Base-by-base conservation (phyloP, 306 rosid genomes). In the Quercus cerris region DNA sequence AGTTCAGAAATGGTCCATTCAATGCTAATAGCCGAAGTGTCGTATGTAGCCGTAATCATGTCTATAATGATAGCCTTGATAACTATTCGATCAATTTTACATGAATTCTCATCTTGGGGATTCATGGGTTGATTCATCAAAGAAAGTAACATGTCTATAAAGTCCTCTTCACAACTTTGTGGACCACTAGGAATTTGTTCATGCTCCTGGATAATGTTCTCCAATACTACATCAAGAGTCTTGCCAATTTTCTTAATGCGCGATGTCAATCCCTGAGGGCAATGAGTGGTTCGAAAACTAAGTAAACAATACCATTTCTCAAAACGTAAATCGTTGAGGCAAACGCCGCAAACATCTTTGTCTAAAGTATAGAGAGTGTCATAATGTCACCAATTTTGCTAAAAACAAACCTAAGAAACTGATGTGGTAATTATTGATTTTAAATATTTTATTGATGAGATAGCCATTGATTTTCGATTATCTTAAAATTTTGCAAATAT, bases 1-100 rank as follows among this genome's bases (percentile, higher is more conserved):
- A 88, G 85, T 68, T 79, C 88, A 1, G 92, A 73, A 13, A 90
- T 28, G 17, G 62, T 77, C 94, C 92, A 90, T 3, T 68, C 72
- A 5, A 81, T 19, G 0, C 67, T 11, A 0, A 70, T 46, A 1
- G 84, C 56, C 0, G 84, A 5, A 5, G 76, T 80, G 11, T 80
- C 87, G 0, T 64, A 8, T 58, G 84, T 66, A 6, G 11, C 90
- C 0, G 7, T 9, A 15, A 90, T 57, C 88, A 90, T 75, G 63
- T 83, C 84, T 0, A 81, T 0, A 20, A 83, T 1, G 28, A 85
- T 38, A 41, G 86, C 89, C 68, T 89, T 89, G 79, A 81, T 83
- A 66, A 79, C 72, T 9, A 80, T 73, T 54, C 77, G 78, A 49
- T 78, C 84, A 8, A 85, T 59, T 8, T 68, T 64, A 14, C 2